Percentiles rank a stretch among this genome's conserved stretches.
These are phyloP conservation scores for Diddensiella transvaalensis DNA, from an alignment of 805 yeast species.

Conservation along the genomic window DNA sequence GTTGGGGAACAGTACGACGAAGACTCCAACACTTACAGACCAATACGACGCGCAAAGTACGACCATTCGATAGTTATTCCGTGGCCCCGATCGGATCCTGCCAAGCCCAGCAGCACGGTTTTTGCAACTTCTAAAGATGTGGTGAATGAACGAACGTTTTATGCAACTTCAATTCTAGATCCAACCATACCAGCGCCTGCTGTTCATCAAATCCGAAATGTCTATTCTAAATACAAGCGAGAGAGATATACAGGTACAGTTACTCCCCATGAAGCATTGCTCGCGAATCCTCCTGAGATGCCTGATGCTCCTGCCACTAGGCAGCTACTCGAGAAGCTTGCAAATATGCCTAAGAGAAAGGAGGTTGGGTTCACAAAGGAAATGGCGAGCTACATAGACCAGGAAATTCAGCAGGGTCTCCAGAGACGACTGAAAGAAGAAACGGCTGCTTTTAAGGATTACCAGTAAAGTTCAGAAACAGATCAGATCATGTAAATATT, in stretches of 20 bases:
- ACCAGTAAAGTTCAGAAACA: conserved; percentile 7
- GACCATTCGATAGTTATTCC: conserved; percentile 72
- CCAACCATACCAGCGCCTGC: conserved; percentile 70
- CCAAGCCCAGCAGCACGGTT: conserved; percentile 43
- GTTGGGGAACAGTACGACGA: conserved; percentile 71
- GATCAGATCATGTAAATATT: background rate
- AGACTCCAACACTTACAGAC: conserved; percentile 67
- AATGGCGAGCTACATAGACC: conserved; percentile 52
- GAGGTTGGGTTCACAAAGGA: conserved; percentile 46
- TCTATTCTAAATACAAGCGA: conserved; percentile 63
- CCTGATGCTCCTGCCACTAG: conserved; percentile 57
- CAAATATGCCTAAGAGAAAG: conserved; percentile 31
- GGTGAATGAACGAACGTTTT: conserved; percentile 70
- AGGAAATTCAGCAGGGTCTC: conserved; percentile 27
- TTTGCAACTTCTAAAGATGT: conserved; percentile 34
- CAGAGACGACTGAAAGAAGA: conserved; percentile 25
- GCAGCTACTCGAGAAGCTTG: conserved; percentile 35
- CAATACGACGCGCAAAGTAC: conserved; percentile 71
- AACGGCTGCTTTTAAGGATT: conserved; percentile 20
- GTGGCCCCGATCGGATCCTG: conserved; percentile 67
- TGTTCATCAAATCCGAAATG: conserved; percentile 67
- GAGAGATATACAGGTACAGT: conserved; percentile 45
- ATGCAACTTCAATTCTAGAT: conserved; percentile 61
- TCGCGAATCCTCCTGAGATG: conserved; percentile 63
- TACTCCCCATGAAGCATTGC: conserved; percentile 56